phyloP scores from a whole-genome alignment of 1,284 basidiomycete genomes.

The Cystobasidium slooffiae region DNA sequence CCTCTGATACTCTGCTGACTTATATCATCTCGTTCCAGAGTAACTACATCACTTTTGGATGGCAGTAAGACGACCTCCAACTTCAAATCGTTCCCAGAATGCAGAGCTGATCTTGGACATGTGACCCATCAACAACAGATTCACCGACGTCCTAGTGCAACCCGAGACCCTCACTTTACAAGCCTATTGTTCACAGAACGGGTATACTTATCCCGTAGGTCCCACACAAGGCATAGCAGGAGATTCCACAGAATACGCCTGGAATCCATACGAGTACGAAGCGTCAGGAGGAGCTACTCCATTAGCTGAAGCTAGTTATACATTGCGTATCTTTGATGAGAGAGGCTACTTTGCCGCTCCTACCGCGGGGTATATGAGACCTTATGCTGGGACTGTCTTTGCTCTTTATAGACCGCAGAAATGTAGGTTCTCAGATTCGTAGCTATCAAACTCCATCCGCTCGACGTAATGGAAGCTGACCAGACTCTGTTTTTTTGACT shows the following conservation, averaged over 20 bases:
- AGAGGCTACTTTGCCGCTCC: constrained; percentile 68
- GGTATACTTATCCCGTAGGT: constrained; percentile 84
- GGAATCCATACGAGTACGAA: constrained; percentile 81
- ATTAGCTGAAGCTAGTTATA: constrained; percentile 74
- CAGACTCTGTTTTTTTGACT: not conserved
- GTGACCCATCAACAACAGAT: too few species aligned
- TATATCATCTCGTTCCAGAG: too few species aligned
- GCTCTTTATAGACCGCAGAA: constrained; percentile 75
- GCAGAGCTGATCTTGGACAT: too few species aligned
- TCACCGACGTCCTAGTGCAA: constrained; percentile 57
- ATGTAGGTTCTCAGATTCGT: constrained; percentile 12
- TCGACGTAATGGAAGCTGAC: not conserved
- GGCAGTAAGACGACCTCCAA: too few species aligned
- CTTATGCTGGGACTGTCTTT: constrained; percentile 74
- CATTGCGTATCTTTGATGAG: constrained; percentile 76
- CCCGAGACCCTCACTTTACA: constrained; percentile 77
- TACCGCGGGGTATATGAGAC: constrained; percentile 69
- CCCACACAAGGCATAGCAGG: constrained; percentile 74
- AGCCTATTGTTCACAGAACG: constrained; percentile 76
- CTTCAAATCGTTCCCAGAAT: too few species aligned
- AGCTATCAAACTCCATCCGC: not conserved
- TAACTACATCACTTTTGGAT: constrained; percentile 82
- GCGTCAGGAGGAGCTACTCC: constrained; percentile 68
- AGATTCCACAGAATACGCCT: constrained; percentile 70
- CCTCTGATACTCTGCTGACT: not conserved